Percentiles rank a stretch among this genome's conserved stretches.
Conservation (phyloP, 116 monocot species). For the Posidonia oceanica region DNA sequence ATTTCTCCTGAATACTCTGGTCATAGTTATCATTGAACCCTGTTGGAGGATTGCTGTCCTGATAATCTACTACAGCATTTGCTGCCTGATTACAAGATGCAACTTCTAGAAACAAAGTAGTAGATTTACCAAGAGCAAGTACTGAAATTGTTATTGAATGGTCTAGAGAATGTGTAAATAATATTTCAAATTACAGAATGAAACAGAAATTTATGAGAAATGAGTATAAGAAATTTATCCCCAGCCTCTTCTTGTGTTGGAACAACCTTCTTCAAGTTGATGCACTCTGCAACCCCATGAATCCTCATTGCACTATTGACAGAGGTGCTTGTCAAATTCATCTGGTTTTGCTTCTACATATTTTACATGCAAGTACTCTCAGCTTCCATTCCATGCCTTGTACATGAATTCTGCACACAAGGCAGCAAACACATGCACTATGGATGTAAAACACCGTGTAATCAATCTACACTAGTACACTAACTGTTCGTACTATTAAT, state of each 20-base stretch:
- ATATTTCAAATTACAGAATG: too few relatives aligned
- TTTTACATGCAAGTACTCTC: constrained; percentile 38
- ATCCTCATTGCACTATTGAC: neutral
- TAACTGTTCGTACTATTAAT: neutral
- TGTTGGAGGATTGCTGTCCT: neutral
- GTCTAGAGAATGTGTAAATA: neutral
- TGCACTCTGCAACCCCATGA: constrained; percentile 2
- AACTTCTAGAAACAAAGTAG: neutral
- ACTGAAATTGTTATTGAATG: too few relatives aligned
- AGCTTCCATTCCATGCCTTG: constrained; percentile 58
- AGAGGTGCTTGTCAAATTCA: neutral
- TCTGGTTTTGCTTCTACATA: constrained; percentile 12
- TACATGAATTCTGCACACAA: constrained; percentile 74
- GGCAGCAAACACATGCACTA: constrained; percentile 13
- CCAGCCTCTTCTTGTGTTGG: neutral
- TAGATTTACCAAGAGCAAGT: neutral
- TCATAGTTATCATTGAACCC: neutral
- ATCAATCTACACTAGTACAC: constrained; percentile 1
- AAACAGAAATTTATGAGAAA: too few relatives aligned
- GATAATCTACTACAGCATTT: neutral
- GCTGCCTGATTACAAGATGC: neutral
- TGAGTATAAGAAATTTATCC: neutral
- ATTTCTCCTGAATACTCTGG: neutral
- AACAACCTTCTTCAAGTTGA: neutral
- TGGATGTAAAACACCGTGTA: neutral